These are phyloP conservation scores for Trichosanthes cucumerina DNA, from an alignment of 306 rosid species.

Conservation along the genomic window DNA sequence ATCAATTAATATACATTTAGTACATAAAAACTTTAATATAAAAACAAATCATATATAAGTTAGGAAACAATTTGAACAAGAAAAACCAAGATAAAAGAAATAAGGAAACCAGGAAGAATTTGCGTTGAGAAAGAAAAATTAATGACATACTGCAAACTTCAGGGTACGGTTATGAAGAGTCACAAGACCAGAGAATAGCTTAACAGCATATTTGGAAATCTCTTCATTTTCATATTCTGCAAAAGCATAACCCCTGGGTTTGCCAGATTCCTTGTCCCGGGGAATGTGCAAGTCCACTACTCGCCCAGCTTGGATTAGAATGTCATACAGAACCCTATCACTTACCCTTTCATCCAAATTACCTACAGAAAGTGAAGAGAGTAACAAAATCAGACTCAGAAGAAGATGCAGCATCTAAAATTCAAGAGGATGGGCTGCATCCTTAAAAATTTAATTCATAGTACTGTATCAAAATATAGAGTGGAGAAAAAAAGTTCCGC, in stretches of 20 bases:
- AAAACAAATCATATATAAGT: neutral
- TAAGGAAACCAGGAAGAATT: neutral
- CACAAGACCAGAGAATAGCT: conserved; percentile 86
- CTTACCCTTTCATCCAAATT: conserved; percentile 87
- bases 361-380: conserved; percentile 34
- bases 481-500: neutral
- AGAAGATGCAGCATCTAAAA: neutral
- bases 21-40: neutral
- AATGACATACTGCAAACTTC: conserved; percentile 65
- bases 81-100: neutral
- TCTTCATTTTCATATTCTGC: conserved; percentile 83
- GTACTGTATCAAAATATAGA: neutral
- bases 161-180: conserved; percentile 67
- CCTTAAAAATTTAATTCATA: neutral
- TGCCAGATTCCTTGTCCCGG: conserved; percentile 72
- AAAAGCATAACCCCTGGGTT: conserved; percentile 75
- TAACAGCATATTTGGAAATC: conserved; percentile 76
- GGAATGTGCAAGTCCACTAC: conserved; percentile 74
- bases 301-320: conserved; percentile 80
- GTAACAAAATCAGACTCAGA: neutral
- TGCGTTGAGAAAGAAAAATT: neutral
- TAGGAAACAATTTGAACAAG: conserved; percentile 1
- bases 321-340: conserved; percentile 75
- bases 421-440: neutral
- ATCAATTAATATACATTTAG: neutral